These are phyloP conservation scores for Pichia sp. DNA, from an alignment of 1,139 yeast genomes.

Conservation along the genomic window DNA sequence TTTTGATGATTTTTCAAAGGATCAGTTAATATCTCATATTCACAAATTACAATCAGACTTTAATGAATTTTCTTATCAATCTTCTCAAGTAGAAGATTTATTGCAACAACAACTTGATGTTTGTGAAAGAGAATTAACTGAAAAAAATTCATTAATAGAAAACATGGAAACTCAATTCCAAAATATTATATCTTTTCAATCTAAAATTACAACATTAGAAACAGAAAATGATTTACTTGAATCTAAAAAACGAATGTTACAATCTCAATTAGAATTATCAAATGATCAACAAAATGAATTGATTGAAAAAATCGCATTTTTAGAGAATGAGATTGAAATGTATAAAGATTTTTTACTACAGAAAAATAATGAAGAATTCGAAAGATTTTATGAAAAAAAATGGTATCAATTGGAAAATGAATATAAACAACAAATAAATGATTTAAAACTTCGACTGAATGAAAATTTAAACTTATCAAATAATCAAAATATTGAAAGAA, in stretches of 20 bases:
- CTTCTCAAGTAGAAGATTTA: slow-evolving; percentile 24
- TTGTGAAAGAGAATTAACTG: not conserved
- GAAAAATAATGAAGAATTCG: not conserved
- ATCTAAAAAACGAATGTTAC: slow-evolving; percentile 18
- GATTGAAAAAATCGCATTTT: slow-evolving; percentile 22
- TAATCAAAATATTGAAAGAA: too few relatives aligned
- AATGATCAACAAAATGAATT: slow-evolving; percentile 18
- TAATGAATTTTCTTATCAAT: slow-evolving; percentile 18
- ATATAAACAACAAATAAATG: not conserved
- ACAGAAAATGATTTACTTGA: slow-evolving; percentile 23
- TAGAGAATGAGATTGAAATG: slow-evolving; percentile 19
- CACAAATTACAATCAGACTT: slow-evolving; percentile 22
- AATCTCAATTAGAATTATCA: slow-evolving; percentile 8
- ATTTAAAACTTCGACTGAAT: not conserved
- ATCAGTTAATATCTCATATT: slow-evolving; percentile 18
- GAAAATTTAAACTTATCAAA: not conserved
- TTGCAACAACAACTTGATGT: slow-evolving; percentile 21
- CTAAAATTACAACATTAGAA: slow-evolving; percentile 16
- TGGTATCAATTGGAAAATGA: not conserved
- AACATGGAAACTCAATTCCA: slow-evolving; percentile 2
- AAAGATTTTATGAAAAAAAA: not conserved
- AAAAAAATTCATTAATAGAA: slow-evolving; percentile 1
- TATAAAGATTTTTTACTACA: not conserved
- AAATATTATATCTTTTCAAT: not conserved
- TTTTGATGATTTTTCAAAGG: slow-evolving; percentile 10